Evolutionary conservation across 805 yeast genomes (phyloP).

Genomic region (Kodamaea restingae): DNA sequence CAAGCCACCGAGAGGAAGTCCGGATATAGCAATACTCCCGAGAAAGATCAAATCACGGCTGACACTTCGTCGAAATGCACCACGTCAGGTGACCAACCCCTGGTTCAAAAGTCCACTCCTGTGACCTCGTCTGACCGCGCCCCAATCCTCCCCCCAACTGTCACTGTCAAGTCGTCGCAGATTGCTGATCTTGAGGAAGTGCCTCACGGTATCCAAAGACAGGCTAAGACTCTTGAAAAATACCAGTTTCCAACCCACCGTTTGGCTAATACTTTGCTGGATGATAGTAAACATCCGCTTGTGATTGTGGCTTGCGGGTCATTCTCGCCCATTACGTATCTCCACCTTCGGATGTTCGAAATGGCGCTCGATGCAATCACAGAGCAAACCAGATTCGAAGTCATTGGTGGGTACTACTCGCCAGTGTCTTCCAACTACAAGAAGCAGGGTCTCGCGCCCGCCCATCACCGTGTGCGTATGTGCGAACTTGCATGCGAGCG

Average conservation of each 20-base stretch:
- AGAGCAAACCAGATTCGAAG: conserved; percentile 91
- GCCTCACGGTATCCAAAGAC: conserved; percentile 89
- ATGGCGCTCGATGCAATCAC: conserved; percentile 94
- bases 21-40: too few relatives aligned
- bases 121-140: too few relatives aligned
- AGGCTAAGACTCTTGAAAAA: conserved; percentile 63
- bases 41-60: too few relatives aligned
- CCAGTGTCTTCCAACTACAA: conserved; percentile 92
- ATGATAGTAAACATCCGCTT: conserved; percentile 77
- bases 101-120: too few relatives aligned
- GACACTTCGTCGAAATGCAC: too few relatives aligned
- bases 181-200: conserved; percentile 96
- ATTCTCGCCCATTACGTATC: conserved; percentile 90
- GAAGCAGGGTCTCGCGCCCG: conserved; percentile 87
- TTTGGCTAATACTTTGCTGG: conserved; percentile 62
- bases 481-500: conserved; percentile 97
- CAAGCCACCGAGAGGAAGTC: background rate
- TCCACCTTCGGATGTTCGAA: conserved; percentile 95
- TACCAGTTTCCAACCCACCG: conserved; percentile 89
- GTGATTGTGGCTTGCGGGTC: conserved; percentile 98
- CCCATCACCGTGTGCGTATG: conserved; percentile 92
- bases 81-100: too few relatives aligned
- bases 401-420: conserved; percentile 92
- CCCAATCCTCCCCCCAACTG: conserved; percentile 37
- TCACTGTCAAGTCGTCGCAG: conserved; percentile 51